A percentile compares a stretch with the other conserved stretches of the same genome.
These are phyloP conservation scores for Floccularia luteovirens DNA, from an alignment of 768 basidiomycete genomes.

Conservation along the genomic window DNA sequence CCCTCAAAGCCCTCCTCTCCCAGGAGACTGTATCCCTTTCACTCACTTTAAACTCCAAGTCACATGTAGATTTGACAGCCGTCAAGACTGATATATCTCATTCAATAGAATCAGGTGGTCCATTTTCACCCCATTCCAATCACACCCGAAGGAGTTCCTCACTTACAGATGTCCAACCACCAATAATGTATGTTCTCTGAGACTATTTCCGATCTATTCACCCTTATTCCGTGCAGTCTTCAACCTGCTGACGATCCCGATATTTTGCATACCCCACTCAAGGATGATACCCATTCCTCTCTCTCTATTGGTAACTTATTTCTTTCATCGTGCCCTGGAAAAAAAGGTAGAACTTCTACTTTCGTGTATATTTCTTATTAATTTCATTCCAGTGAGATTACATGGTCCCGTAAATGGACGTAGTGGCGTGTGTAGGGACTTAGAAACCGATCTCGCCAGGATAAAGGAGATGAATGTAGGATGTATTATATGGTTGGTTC, in stretches of 20 bases:
- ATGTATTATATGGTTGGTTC: constrained; percentile 73
- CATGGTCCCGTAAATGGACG: constrained; percentile 74
- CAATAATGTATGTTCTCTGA: too few relatives aligned
- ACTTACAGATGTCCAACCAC: too few relatives aligned
- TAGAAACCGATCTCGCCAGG: constrained; percentile 67
- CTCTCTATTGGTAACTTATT: constrained; percentile 72
- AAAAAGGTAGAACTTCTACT: constrained; percentile 56
- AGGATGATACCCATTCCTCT: too few relatives aligned
- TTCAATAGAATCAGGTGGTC: too few relatives aligned
- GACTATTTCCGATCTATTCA: too few relatives aligned
- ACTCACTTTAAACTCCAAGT: too few relatives aligned
- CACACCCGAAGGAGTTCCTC: too few relatives aligned
- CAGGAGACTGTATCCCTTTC: too few relatives aligned
- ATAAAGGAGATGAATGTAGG: constrained; percentile 70
- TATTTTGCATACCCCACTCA: constrained; percentile 6
- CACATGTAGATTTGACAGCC: too few relatives aligned
- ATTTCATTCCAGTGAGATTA: constrained; percentile 45
- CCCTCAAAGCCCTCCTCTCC: neutral
- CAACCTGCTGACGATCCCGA: constrained; percentile 5
- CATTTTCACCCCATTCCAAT: too few relatives aligned
- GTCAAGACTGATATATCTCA: too few relatives aligned
- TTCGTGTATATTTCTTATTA: constrained; percentile 1
- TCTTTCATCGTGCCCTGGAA: constrained; percentile 90
- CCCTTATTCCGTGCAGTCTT: neutral
- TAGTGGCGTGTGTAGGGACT: constrained; percentile 74